These are phyloP conservation scores for Oemleria cerasiformis DNA, from an alignment of 306 rosid species.

Conservation along the genomic window DNA sequence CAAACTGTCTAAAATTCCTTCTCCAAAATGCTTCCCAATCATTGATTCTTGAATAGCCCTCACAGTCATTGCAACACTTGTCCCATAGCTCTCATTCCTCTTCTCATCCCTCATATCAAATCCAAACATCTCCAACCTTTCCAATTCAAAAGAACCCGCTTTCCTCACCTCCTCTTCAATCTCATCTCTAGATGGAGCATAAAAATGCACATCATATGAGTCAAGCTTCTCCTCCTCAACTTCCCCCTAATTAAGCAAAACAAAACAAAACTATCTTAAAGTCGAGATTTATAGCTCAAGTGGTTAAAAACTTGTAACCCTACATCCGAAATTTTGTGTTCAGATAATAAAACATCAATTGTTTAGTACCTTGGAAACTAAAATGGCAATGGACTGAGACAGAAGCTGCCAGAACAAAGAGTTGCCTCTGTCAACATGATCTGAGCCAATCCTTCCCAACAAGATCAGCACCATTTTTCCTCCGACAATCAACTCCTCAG, in stretches of 20 bases:
- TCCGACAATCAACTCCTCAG: constrained; percentile 60
- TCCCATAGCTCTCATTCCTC: constrained; percentile 52
- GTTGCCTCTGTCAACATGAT: constrained; percentile 80
- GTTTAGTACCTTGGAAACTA: constrained; percentile 63
- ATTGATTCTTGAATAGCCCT: constrained; percentile 91
- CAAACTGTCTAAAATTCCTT: constrained; percentile 54
- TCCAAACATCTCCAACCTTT: constrained; percentile 58
- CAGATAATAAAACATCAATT: background rate
- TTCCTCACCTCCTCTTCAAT: constrained; percentile 63
- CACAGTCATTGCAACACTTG: constrained; percentile 58
- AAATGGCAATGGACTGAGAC: constrained; percentile 46
- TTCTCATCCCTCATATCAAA: constrained; percentile 30
- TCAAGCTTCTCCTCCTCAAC: constrained; percentile 65
- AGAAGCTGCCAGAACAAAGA: constrained; percentile 83
- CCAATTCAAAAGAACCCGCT: constrained; percentile 70
- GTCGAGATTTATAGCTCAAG: too few relatives aligned
- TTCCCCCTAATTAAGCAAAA: constrained; percentile 51
- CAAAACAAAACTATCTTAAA: background rate
- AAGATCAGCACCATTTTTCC: constrained; percentile 81
- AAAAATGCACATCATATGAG: constrained; percentile 84
- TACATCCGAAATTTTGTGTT: background rate
- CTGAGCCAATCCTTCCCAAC: constrained; percentile 62
- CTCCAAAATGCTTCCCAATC: constrained; percentile 76
- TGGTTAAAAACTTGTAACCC: background rate
- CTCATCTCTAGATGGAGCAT: constrained; percentile 81